These are phyloP conservation scores for Chaetothyriales sp. DNA, from an alignment of 2,329 filamentous ascomycete genomes.

Conservation along the genomic window DNA sequence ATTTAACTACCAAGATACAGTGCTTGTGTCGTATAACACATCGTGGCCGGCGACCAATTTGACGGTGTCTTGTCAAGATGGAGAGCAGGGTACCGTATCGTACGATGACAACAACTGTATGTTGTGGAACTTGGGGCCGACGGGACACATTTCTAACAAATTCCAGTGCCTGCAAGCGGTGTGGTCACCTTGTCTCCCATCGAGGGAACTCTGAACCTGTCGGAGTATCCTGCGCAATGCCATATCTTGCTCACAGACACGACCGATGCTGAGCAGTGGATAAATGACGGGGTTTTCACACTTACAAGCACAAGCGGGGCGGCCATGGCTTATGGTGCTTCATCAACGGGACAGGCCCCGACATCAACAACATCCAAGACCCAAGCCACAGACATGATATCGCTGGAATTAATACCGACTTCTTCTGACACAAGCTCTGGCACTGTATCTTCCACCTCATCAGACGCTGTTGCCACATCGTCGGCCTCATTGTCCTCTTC, in stretches of 20 bases:
- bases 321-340: constrained; percentile 4
- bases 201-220: constrained; percentile 7
- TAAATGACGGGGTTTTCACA: constrained; percentile 6
- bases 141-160: background rate
- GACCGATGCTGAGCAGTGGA: constrained; percentile 4
- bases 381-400: background rate
- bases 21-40: constrained; percentile 7
- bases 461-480: background rate
- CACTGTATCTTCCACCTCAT: constrained; percentile 1
- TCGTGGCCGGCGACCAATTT: constrained; percentile 7
- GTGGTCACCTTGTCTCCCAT: constrained; percentile 4
- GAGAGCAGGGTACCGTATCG: constrained; percentile 1
- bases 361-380: background rate
- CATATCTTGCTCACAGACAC: constrained; percentile 7
- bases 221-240: constrained; percentile 7
- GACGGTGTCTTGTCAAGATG: constrained; percentile 8
- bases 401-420: background rate
- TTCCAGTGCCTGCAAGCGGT: background rate
- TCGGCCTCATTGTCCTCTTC: background rate
- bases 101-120: constrained; percentile 5
- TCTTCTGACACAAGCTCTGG: background rate
- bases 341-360: constrained; percentile 1
- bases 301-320: constrained; percentile 8
- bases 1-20: constrained; percentile 9
- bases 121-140: constrained; percentile 1